phyloP scores from a whole-genome alignment of 2,329 filamentous ascomycete genomes.

The Geosmithia morbida region DNA sequence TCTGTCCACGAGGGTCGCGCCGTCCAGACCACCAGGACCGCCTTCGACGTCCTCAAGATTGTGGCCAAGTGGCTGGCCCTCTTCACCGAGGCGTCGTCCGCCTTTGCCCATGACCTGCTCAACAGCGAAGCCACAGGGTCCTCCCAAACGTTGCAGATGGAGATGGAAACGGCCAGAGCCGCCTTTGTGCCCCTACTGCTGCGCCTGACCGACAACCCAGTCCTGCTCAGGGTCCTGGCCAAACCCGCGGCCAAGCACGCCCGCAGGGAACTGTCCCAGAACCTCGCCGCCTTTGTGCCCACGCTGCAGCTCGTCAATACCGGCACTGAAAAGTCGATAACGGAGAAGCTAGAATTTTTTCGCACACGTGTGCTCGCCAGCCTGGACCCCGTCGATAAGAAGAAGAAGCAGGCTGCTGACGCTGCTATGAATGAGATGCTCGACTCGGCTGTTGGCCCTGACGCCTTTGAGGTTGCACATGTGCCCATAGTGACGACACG shows the following conservation, averaged over 20 bases:
- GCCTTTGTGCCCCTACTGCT: constrained; percentile 51
- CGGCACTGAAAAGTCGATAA: constrained; percentile 35
- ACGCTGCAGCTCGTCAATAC: constrained; percentile 42
- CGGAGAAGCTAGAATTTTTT: constrained; percentile 40
- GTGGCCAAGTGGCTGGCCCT: constrained; percentile 45
- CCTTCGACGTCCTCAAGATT: constrained; percentile 31
- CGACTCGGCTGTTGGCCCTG: constrained; percentile 39
- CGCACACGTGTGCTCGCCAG: constrained; percentile 39
- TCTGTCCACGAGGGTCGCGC: constrained; percentile 49
- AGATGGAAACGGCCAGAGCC: constrained; percentile 45
- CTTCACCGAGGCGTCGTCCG: constrained; percentile 35
- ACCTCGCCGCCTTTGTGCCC: constrained; percentile 37
- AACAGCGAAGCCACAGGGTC: constrained; percentile 4
- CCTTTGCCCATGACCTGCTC: constrained; percentile 33
- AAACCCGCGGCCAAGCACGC: constrained; percentile 34
- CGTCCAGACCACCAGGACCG: constrained; percentile 30
- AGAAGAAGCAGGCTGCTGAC: constrained; percentile 32
- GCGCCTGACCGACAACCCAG: constrained; percentile 43
- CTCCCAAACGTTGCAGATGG: constrained; percentile 27
- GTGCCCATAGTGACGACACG: constrained; percentile 60
- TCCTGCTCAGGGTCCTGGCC: constrained; percentile 37
- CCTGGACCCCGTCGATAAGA: constrained; percentile 39
- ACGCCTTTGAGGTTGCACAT: constrained; percentile 43
- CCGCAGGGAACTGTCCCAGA: constrained; percentile 33
- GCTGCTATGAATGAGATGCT: constrained; percentile 40